A percentile compares a stretch with the other conserved stretches of the same genome.
Evolutionary conservation across 2,329 filamentous ascomycete species (phyloP).

Genomic region (Epichloe gansuensis): DNA sequence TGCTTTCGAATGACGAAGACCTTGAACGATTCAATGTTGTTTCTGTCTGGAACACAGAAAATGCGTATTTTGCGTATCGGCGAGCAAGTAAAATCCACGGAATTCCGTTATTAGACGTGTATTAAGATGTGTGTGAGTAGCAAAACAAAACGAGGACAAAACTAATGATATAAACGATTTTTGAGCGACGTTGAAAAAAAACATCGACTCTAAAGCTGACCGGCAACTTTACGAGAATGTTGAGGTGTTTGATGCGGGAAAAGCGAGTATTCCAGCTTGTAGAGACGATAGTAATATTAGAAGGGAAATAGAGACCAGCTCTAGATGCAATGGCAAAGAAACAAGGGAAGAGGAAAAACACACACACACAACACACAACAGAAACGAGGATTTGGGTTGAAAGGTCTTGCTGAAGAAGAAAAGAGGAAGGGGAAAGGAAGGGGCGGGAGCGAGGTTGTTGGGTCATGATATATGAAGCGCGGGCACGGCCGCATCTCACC

Average conservation of each 20-base stretch:
- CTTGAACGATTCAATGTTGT: slow-evolving; percentile 14
- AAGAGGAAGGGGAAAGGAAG: slow-evolving; percentile 28
- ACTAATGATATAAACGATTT: slow-evolving; percentile 9
- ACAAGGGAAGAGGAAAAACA: slow-evolving; percentile 23
- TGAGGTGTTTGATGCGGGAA: slow-evolving; percentile 2
- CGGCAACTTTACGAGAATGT: slow-evolving; percentile 22
- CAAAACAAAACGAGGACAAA: slow-evolving; percentile 1
- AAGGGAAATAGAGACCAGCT: slow-evolving; percentile 42
- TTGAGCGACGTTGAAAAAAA: slow-evolving; percentile 7
- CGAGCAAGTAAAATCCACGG: slow-evolving; percentile 46
- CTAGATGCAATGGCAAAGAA: slow-evolving; percentile 27
- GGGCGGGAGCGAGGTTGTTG: slow-evolving; percentile 9
- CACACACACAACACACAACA: slow-evolving; percentile 25
- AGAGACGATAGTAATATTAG: slow-evolving; percentile 19
- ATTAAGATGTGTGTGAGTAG: slow-evolving; percentile 15
- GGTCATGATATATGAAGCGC: background rate
- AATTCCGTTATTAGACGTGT: slow-evolving; percentile 33
- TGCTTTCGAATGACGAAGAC: slow-evolving; percentile 16
- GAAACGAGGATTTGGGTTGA: slow-evolving; percentile 43
- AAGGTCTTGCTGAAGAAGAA: slow-evolving; percentile 54
- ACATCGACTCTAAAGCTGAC: slow-evolving; percentile 26
- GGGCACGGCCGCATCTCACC: background rate
- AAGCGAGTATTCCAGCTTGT: slow-evolving; percentile 6
- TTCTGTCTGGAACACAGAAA: slow-evolving; percentile 2
- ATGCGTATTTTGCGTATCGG: slow-evolving; percentile 18